Base-by-base conservation (phyloP, 2,329 filamentous ascomycete genomes). In the Trichoderma sp. region DNA sequence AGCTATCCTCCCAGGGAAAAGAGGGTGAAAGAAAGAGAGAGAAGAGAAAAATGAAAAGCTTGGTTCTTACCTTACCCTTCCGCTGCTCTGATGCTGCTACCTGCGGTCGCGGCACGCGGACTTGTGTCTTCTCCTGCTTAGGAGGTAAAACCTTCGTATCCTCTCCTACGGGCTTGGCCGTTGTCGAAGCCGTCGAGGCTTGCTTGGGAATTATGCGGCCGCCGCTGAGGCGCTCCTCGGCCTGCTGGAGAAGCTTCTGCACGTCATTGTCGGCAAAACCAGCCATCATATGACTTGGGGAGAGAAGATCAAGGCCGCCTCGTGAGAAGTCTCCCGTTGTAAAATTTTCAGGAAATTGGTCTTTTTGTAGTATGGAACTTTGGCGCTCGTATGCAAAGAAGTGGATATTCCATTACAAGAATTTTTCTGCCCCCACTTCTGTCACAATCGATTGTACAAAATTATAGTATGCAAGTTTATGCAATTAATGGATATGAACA, bases 51-150 rank as follows among this genome's bases (percentile, higher is more conserved):
- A 27, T 27, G n/a, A 7, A 21, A 16, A 31, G 8, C 6, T n/a
- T 45, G 33, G 21, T 21, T 62, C 74, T 81, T 79, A 83, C 83
- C 81, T 83, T 83, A 71, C 77, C 63, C 41, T 72, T 56, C 60
- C 67, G 73, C 29, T 69, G 65, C 50, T 56, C 50, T 21, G 59
- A 21, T 29, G 68, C 60, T 41, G 68, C 64, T 33, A 73, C 45
- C 24, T 33, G 41, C 14, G 66, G 18, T 53, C 71, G 76, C 12
- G 75, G 66, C 62, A 75, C 69, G n/a, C 79, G 78, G n/a, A 80
- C 74, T 14, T 76, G 29, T 50, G 76, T 71, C 45, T 74, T 72
- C 27, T 78, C 75, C 24, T 63, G 65, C 33, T 63, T 71, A 29
- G 59, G 21, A 50, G 38, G 29, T 9, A 60, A 29, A 31, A 33